Percentiles rank a stretch among this genome's conserved stretches.
phyloP scores from a whole-genome alignment of 2,329 filamentous ascomycete genomes.

The Lachnellula subtilissima region DNA sequence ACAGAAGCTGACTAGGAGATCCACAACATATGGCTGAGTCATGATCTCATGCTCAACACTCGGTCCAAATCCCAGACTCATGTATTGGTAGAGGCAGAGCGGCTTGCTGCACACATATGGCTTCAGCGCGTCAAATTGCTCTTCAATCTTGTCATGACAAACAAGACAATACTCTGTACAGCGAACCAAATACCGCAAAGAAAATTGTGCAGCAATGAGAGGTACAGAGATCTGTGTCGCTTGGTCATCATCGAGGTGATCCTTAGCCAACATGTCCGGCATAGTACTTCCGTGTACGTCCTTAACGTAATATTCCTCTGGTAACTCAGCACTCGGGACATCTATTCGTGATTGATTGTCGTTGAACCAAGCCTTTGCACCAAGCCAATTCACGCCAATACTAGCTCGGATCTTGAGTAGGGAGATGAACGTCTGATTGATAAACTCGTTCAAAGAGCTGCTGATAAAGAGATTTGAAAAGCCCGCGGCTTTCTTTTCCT shows the following conservation, averaged over 20 bases:
- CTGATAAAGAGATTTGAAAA: conserved; percentile 66
- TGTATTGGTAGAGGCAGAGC: conserved; percentile 83
- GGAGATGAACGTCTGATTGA: conserved; percentile 59
- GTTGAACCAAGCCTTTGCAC: conserved; percentile 44
- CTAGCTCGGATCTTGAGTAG: conserved; percentile 56
- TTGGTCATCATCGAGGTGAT: conserved; percentile 29
- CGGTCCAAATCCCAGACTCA: conserved; percentile 78
- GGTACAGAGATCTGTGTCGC: conserved; percentile 43
- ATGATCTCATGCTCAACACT: conserved; percentile 81
- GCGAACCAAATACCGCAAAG: conserved; percentile 68
- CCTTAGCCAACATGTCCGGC: conserved; percentile 25
- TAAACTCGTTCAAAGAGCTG: conserved; percentile 61
- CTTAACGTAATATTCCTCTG: conserved; percentile 7
- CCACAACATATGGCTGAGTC: conserved; percentile 74
- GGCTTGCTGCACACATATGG: conserved; percentile 72
- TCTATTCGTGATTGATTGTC: conserved; percentile 24
- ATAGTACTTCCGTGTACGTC: conserved; percentile 10
- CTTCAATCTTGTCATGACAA: conserved; percentile 66
- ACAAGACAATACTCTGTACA: conserved; percentile 86
- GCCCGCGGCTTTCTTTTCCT: conserved; percentile 30
- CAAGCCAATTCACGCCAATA: conserved; percentile 58
- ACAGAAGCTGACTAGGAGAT: conserved; percentile 79
- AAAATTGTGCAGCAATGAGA: conserved; percentile 66
- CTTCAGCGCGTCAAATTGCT: conserved; percentile 65
- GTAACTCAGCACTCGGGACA: conserved; percentile 11